phyloP scores from a whole-genome alignment of 2,329 filamentous ascomycete species.

The Fusarium napiforme region DNA sequence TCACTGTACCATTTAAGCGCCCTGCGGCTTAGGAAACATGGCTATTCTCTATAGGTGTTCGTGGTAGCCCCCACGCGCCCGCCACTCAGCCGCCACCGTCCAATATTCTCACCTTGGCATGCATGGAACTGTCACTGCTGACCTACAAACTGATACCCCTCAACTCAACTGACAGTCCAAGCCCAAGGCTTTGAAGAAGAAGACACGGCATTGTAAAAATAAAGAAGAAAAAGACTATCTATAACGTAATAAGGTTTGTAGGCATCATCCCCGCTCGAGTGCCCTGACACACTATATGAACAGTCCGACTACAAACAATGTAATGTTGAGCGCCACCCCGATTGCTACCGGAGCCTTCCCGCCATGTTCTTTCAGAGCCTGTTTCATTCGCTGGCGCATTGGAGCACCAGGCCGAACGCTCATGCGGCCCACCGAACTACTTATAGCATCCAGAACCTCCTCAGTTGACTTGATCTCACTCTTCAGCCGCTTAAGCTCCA shows the following conservation, averaged over 20 bases:
- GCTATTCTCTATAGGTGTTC: neutral
- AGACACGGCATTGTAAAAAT: too few relatives aligned
- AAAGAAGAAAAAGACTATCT: neutral
- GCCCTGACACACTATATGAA: neutral
- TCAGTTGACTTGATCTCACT: too few relatives aligned
- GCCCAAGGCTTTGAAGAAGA: too few relatives aligned
- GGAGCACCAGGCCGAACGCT: neutral
- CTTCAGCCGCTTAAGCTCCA: too few relatives aligned
- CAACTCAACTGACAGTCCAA: too few relatives aligned
- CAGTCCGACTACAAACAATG: neutral
- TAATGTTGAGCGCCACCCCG: neutral
- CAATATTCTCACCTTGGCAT: neutral
- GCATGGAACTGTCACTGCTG: neutral
- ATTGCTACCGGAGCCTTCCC: neutral
- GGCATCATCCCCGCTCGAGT: neutral
- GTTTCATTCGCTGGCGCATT: neutral
- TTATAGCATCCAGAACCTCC: neutral
- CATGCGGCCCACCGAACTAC: neutral
- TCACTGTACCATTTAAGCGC: neutral
- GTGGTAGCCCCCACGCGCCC: neutral
- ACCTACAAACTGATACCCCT: neutral
- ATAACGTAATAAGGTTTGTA: neutral
- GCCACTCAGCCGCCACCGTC: neutral
- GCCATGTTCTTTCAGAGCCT: neutral
- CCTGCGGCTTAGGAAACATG: neutral